A percentile compares a stretch with the other conserved stretches of the same genome.
These are phyloP conservation scores for Wilcoxina mikolae DNA, from an alignment of 495 filamentous ascomycete genomes.

Conservation along the genomic window DNA sequence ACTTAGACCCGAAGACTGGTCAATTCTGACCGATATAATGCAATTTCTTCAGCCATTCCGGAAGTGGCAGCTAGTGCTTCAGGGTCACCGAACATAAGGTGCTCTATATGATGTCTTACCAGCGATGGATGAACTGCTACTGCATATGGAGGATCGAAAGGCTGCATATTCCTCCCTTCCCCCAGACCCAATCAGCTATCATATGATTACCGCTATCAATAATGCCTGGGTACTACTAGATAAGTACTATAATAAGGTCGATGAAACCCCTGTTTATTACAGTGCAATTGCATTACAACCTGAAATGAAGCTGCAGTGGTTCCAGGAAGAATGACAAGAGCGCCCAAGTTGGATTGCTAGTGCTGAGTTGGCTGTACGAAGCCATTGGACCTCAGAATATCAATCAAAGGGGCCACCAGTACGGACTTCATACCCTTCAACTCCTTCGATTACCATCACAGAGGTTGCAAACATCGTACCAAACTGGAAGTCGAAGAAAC, in stretches of 20 bases:
- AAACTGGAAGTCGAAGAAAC: too few relatives aligned
- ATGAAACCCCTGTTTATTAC: background rate
- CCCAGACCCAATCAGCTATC: background rate
- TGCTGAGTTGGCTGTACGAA: too few relatives aligned
- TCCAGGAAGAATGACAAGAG: too few relatives aligned
- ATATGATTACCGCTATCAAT: background rate
- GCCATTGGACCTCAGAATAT: too few relatives aligned
- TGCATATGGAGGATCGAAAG: background rate
- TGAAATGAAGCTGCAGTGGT: too few relatives aligned
- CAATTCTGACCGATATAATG: conserved; percentile 3
- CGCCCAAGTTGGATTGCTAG: too few relatives aligned
- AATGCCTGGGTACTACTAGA: background rate
- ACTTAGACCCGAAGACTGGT: conserved; percentile 3
- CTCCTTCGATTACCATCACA: too few relatives aligned
- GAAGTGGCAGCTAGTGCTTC: background rate
- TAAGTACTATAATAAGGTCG: background rate
- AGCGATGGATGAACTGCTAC: background rate
- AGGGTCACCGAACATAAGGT: background rate
- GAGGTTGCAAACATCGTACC: too few relatives aligned
- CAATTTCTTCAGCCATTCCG: conserved; percentile 1
- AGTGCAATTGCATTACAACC: background rate
- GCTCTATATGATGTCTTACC: background rate
- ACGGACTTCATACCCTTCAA: too few relatives aligned
- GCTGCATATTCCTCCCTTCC: background rate
- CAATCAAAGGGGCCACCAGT: too few relatives aligned